Percentiles rank a stretch among this genome's conserved stretches.
phyloP scores from a whole-genome alignment of 768 basidiomycete genomes.

The Suillus sp. region DNA sequence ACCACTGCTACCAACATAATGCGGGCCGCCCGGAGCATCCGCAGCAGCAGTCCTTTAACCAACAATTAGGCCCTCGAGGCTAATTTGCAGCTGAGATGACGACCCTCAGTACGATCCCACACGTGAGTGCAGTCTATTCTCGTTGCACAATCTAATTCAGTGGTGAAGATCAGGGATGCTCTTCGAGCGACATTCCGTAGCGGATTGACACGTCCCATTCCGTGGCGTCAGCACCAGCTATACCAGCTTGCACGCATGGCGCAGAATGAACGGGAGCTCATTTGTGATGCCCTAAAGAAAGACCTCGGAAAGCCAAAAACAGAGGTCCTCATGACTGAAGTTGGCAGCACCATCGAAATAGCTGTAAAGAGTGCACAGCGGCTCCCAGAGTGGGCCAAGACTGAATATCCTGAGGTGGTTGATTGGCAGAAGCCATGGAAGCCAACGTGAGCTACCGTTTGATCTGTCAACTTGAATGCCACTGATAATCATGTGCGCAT shows the following conservation, averaged over 20 bases:
- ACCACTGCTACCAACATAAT: no score
- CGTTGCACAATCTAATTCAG: not conserved
- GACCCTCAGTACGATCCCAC: constrained; percentile 26
- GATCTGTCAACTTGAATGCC: not conserved
- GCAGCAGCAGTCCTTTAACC: no score
- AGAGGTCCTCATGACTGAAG: constrained; percentile 43
- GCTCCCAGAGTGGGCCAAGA: constrained; percentile 60
- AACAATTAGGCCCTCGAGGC: no score
- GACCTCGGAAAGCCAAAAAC: constrained; percentile 54
- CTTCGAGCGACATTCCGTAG: constrained; percentile 51
- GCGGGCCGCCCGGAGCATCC: no score
- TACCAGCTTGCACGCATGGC: constrained; percentile 59
- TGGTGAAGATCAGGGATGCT: constrained; percentile 35
- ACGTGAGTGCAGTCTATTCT: constrained; percentile 17
- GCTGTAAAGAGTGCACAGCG: constrained; percentile 45
- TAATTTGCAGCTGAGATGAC: no score
- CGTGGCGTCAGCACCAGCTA: constrained; percentile 69
- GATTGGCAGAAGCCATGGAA: constrained; percentile 51
- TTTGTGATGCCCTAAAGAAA: constrained; percentile 42
- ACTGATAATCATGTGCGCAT: not conserved
- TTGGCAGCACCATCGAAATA: constrained; percentile 45
- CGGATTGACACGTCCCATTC: constrained; percentile 51
- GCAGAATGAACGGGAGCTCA: constrained; percentile 59
- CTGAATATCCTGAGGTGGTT: constrained; percentile 40
- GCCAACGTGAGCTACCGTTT: constrained; percentile 37